Conservation (phyloP, 495 filamentous ascomycete species). For the Apiosordaria backusii region DNA sequence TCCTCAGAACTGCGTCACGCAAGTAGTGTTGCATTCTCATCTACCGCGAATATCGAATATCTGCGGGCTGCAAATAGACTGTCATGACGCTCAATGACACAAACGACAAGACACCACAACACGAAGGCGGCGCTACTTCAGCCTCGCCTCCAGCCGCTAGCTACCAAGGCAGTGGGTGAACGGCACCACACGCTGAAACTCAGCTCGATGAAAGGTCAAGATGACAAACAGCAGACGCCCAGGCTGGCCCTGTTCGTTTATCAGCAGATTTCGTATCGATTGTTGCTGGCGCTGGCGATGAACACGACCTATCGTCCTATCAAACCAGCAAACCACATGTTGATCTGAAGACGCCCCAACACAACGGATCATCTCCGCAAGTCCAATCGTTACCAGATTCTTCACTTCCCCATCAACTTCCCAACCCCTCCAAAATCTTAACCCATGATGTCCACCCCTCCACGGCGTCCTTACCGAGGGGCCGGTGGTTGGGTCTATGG, state of each 20-base stretch:
- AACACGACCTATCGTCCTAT: not conserved
- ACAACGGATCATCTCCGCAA: not conserved
- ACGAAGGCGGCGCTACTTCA: not conserved
- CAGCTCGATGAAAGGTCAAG: not conserved
- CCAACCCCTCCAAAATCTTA: constrained; percentile 7
- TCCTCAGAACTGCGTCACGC: not conserved
- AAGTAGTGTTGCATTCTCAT: not conserved
- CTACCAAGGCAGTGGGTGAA: not conserved
- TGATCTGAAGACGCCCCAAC: not conserved
- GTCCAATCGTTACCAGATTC: not conserved
- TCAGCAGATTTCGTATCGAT: not conserved
- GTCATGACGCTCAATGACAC: not conserved
- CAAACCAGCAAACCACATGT: not conserved
- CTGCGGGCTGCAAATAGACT: not conserved
- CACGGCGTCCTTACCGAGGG: constrained; percentile 6
- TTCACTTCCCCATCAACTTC: not conserved
- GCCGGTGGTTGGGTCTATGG: constrained; percentile 9
- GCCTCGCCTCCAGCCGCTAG: constrained; percentile 2
- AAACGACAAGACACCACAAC: not conserved
- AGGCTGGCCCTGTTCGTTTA: not conserved
- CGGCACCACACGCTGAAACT: not conserved
- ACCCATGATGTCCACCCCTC: constrained; percentile 2
- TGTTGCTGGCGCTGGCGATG: not conserved
- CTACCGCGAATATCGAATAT: not conserved
- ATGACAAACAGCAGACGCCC: not conserved